Conservation (phyloP, 2,329 filamentous ascomycete species). For the Aspergillus quadricinctus region DNA sequence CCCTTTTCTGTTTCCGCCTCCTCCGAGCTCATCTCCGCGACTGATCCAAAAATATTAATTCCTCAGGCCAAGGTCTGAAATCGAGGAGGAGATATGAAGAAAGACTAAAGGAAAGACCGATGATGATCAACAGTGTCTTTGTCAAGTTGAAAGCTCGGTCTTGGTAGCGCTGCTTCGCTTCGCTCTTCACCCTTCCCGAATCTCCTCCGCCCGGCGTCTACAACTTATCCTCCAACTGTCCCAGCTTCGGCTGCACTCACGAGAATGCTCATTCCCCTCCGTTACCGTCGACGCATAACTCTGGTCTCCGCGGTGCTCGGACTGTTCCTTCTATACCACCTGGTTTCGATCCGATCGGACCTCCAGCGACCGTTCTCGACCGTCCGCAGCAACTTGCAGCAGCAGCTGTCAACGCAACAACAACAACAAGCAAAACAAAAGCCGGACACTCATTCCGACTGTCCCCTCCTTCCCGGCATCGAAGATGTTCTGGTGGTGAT, state of each 20-base stretch:
- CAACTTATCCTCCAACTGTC: not conserved
- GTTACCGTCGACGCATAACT: constrained; percentile 34
- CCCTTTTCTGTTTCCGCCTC: not conserved
- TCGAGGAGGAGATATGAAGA: not conserved
- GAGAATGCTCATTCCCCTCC: constrained; percentile 41
- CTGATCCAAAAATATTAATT: not conserved
- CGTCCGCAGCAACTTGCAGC: not conserved
- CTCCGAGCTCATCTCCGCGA: not conserved
- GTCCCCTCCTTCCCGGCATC: constrained; percentile 37
- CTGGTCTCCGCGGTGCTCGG: constrained; percentile 55
- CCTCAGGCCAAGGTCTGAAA: not conserved
- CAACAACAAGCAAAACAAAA: constrained; percentile 7
- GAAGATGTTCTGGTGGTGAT: constrained; percentile 54
- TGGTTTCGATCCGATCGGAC: constrained; percentile 58
- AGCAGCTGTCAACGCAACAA: constrained; percentile 41
- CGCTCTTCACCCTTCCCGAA: not conserved
- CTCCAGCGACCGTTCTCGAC: constrained; percentile 44
- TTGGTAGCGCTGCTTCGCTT: not conserved
- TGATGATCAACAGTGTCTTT: constrained; percentile 4
- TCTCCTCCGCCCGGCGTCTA: constrained; percentile 5
- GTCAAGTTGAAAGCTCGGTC: constrained; percentile 8
- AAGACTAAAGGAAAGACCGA: not conserved
- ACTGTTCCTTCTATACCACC: constrained; percentile 50
- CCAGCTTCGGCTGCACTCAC: not conserved
- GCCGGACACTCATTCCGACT: constrained; percentile 11